These are phyloP conservation scores for Leishmania mexicana DNA, from an alignment of 208 protist species.

Conservation along the genomic window DNA sequence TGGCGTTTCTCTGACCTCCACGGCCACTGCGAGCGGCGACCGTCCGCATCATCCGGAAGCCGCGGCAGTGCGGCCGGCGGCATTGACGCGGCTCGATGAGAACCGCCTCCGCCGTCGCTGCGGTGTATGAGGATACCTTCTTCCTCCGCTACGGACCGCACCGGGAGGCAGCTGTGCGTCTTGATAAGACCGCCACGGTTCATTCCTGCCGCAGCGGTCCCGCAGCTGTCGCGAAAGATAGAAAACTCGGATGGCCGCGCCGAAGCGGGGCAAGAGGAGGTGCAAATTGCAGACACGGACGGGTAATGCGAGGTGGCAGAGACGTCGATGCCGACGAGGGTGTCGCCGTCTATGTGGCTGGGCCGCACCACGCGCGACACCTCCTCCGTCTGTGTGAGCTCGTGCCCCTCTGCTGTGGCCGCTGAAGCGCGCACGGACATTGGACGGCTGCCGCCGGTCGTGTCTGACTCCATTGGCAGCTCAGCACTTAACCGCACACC, in stretches of 20 bases:
- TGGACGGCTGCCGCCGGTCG: slow-evolving; percentile 16
- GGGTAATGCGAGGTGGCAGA: slow-evolving; percentile 33
- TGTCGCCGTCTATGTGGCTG: slow-evolving; percentile 21
- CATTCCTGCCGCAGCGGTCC: slow-evolving; percentile 1
- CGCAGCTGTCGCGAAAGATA: slow-evolving; percentile 70
- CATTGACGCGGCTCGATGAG: slow-evolving; percentile 17
- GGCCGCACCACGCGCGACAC: slow-evolving; percentile 16
- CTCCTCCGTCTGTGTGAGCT: slow-evolving; percentile 20
- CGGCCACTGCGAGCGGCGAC: slow-evolving; percentile 8
- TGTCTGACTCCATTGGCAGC: slow-evolving; percentile 35
- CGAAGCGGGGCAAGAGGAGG: slow-evolving; percentile 35
- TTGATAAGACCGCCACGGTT: slow-evolving; percentile 1
- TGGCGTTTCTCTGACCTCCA: slow-evolving; percentile 25
- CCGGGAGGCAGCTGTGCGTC: slow-evolving; percentile 13
- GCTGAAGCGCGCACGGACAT: neutral
- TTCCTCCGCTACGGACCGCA: slow-evolving; percentile 12
- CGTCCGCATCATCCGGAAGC: neutral
- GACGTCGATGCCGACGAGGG: slow-evolving; percentile 26
- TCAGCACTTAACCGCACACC: slow-evolving; percentile 77
- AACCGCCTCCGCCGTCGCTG: neutral
- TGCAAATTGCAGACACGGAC: slow-evolving; percentile 21
- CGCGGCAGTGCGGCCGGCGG: neutral
- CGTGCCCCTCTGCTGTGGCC: slow-evolving; percentile 18
- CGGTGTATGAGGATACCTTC: slow-evolving; percentile 27
- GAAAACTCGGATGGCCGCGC: slow-evolving; percentile 70